phyloP scores from a whole-genome alignment of 306 rosid species.

The Casuarina cunninghamiana region DNA sequence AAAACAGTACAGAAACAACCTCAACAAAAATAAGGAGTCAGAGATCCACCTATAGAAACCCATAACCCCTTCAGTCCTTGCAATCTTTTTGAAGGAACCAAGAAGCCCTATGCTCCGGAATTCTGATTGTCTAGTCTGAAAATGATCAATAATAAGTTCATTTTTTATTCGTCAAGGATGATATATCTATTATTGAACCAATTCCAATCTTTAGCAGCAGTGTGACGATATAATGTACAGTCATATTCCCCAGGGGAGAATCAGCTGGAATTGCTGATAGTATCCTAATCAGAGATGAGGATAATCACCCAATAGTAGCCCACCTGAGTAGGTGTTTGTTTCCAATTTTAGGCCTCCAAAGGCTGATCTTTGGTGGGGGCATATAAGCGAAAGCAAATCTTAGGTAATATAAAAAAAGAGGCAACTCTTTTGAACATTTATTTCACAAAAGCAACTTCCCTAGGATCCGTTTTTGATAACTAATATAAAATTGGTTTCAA shows the following conservation, averaged over 20 bases:
- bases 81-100: conserved; percentile 65
- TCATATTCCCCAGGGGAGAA: not conserved
- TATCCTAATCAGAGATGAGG: not conserved
- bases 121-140: conserved; percentile 82
- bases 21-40: conserved; percentile 7
- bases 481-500: not conserved
- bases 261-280: not conserved
- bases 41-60: conserved; percentile 78
- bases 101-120: conserved; percentile 67
- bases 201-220: conserved; percentile 2
- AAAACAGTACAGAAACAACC: not conserved
- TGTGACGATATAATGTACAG: not conserved
- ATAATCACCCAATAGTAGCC: not conserved
- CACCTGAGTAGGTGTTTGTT: not conserved
- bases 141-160: conserved; percentile 12
- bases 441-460: not conserved
- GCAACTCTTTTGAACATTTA: not conserved
- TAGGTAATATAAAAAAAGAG: not conserved
- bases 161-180: not conserved
- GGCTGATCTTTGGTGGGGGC: not conserved
- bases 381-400: not conserved
- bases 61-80: conserved; percentile 69
- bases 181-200: not conserved
- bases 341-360: not conserved
- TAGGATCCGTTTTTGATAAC: not conserved